Evolutionary conservation across 2,329 filamentous ascomycete species (phyloP).

Genomic region (Dactylellina leptospora): DNA sequence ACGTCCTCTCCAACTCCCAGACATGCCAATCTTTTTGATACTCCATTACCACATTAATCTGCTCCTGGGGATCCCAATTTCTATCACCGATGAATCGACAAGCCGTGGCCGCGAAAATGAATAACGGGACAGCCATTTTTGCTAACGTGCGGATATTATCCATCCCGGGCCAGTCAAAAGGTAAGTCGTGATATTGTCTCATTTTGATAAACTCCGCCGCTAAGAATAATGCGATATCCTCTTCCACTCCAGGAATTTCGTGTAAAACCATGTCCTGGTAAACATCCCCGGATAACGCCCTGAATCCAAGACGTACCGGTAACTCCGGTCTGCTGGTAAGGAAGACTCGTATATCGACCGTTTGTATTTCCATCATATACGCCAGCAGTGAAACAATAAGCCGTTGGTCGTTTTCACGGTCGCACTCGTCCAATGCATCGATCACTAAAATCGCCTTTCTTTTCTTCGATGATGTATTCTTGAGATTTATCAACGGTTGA

Average conservation of each 20-base stretch:
- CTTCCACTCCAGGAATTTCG: constrained; percentile 59
- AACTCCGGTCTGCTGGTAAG: constrained; percentile 63
- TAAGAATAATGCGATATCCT: constrained; percentile 61
- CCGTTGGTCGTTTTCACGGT: constrained; percentile 58
- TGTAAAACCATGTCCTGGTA: constrained; percentile 60
- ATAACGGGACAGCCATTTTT: constrained; percentile 19
- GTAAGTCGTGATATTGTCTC: constrained; percentile 21
- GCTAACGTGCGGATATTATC: constrained; percentile 1
- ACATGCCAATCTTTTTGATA: not conserved
- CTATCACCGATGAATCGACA: constrained; percentile 27
- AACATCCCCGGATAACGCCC: constrained; percentile 54
- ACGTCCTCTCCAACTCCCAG: constrained; percentile 12
- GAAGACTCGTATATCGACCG: constrained; percentile 58
- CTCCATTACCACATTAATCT: constrained; percentile 4
- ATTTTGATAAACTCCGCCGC: constrained; percentile 58
- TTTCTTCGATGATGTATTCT: not conserved
- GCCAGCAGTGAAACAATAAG: constrained; percentile 58
- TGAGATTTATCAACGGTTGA: constrained; percentile 5
- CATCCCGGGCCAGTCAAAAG: constrained; percentile 2
- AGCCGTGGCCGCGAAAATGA: constrained; percentile 23
- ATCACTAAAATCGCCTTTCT: constrained; percentile 58
- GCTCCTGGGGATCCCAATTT: constrained; percentile 11
- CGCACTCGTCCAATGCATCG: constrained; percentile 60
- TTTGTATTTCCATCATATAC: constrained; percentile 31
- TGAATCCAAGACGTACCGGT: constrained; percentile 60